Percentiles rank a stretch among this genome's conserved stretches.
phyloP scores from a whole-genome alignment of 495 filamentous ascomycete species.

The Astrothelium subdiscretum region DNA sequence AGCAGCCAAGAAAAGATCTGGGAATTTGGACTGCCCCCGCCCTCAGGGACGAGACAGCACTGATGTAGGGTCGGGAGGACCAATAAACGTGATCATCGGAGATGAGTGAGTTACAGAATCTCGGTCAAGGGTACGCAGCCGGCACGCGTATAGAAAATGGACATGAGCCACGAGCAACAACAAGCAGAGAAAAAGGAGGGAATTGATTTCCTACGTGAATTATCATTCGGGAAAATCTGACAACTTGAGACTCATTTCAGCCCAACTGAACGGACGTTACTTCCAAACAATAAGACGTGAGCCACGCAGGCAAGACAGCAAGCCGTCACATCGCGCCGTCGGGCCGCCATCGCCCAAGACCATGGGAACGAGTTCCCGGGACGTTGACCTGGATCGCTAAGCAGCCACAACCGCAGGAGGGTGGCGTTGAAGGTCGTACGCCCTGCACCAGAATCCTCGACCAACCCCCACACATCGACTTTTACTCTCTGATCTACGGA shows the following conservation, averaged over 20 bases:
- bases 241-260: not conserved
- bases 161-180: not conserved
- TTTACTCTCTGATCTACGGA: not conserved
- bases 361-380: constrained; percentile 1
- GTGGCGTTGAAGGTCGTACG: not conserved
- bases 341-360: not conserved
- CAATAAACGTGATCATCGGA: not conserved
- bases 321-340: not conserved
- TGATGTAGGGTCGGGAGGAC: not conserved
- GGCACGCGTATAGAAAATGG: not conserved
- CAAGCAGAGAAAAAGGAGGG: not conserved
- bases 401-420: not conserved
- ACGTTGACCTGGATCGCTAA: not conserved
- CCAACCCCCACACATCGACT: not conserved
- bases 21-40: not conserved
- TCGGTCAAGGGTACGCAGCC: not conserved
- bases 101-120: not conserved
- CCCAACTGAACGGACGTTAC: not conserved
- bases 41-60: not conserved
- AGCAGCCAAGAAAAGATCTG: not conserved
- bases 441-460: not conserved
- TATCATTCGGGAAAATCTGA: not conserved
- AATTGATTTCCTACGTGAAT: not conserved
- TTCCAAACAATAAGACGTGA: not conserved
- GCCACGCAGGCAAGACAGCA: not conserved